Conservation (phyloP, 306 rosid genomes). For the Rosa multiflora region DNA sequence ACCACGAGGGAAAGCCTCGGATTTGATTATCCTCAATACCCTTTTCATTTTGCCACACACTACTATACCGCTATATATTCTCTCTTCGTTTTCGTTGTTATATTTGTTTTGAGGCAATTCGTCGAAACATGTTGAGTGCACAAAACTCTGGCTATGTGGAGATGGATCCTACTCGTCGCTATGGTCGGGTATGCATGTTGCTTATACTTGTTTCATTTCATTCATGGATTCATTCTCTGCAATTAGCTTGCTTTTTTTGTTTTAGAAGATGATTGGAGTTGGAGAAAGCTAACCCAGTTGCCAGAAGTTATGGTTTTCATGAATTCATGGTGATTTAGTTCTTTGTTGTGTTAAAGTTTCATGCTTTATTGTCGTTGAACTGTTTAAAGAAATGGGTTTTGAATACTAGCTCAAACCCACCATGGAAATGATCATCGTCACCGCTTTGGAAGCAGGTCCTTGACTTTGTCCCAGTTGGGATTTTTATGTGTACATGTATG, state of each 20-base stretch:
- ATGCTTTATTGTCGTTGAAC: background rate
- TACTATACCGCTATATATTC: background rate
- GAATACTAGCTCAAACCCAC: background rate
- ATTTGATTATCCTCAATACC: constrained; percentile 31
- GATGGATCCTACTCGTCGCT: constrained; percentile 75
- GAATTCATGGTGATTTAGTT: background rate
- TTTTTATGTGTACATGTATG: background rate
- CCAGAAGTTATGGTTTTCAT: background rate
- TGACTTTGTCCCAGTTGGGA: background rate
- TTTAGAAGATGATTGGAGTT: background rate
- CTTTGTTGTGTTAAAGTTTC: background rate
- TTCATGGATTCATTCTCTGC: background rate
- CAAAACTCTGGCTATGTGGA: constrained; percentile 49
- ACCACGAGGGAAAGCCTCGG: constrained; percentile 69
- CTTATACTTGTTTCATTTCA: background rate
- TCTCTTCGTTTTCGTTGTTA: background rate
- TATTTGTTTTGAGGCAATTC: background rate
- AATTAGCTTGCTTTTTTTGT: background rate
- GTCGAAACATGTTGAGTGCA: background rate
- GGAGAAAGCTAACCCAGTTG: background rate
- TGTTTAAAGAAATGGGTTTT: background rate
- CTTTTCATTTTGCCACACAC: background rate
- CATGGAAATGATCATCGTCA: background rate
- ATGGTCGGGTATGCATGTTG: constrained; percentile 64
- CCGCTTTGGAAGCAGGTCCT: background rate